Conservation (phyloP, 345 rosid genomes). For the Pistacia vera region DNA sequence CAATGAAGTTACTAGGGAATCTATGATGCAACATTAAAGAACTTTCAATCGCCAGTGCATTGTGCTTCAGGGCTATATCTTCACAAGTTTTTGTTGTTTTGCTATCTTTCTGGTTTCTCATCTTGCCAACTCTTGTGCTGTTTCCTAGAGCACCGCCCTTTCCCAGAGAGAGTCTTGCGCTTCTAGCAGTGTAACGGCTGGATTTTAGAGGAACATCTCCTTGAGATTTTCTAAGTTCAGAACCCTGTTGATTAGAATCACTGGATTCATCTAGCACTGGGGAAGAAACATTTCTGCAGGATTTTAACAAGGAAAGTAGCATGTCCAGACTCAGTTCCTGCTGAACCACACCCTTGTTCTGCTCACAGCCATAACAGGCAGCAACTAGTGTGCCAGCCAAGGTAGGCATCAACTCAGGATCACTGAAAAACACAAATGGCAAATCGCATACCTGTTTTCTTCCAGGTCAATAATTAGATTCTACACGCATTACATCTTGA, state of each 20-base stretch:
- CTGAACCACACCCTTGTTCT: conserved; percentile 64
- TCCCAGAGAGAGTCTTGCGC: conserved; percentile 29
- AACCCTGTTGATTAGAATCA: conserved; percentile 42
- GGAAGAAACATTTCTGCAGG: conserved; percentile 55
- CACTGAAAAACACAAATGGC: conserved; percentile 75
- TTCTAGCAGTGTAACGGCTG: conserved; percentile 40
- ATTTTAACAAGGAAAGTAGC: conserved; percentile 63
- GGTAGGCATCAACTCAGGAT: conserved; percentile 69
- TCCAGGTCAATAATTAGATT: conserved; percentile 29
- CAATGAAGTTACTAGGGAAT: conserved; percentile 58
- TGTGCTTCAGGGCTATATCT: conserved; percentile 40
- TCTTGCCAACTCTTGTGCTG: conserved; percentile 42
- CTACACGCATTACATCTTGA: neutral
- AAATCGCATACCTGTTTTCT: conserved; percentile 72
- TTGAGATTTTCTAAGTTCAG: conserved; percentile 42
- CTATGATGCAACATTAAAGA: conserved; percentile 53
- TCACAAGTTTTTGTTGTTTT: conserved; percentile 49
- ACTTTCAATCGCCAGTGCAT: conserved; percentile 32
- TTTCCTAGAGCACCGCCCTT: conserved; percentile 41
- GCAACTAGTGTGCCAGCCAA: conserved; percentile 65
- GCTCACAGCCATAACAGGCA: conserved; percentile 71
- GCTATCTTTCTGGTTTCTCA: conserved; percentile 52
- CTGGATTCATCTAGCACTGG: conserved; percentile 33
- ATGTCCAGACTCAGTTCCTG: conserved; percentile 74
- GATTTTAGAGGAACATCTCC: conserved; percentile 38